A percentile compares a stretch with the other conserved stretches of the same genome.
Conservation (phyloP, 2,329 filamentous ascomycete genomes). For the Sclerotinia subarctica region DNA sequence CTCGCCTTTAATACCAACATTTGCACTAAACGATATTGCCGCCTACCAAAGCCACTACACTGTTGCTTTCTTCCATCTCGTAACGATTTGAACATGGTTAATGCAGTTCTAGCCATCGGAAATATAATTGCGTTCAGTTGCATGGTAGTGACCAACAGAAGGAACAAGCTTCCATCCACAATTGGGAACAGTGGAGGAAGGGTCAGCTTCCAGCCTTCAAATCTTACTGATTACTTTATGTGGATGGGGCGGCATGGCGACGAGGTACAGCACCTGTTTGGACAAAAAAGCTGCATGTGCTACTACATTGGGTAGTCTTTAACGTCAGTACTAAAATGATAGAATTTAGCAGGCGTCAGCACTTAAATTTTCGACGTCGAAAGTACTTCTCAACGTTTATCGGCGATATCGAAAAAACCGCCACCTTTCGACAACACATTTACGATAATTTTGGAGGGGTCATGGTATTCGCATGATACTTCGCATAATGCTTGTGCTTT, state of each 20-base stretch:
- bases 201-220: slow-evolving; percentile 19
- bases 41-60: slow-evolving; percentile 11
- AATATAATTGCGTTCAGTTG: slow-evolving; percentile 16
- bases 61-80: slow-evolving; percentile 8
- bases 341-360: slow-evolving; percentile 19
- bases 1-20: slow-evolving; percentile 20
- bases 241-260: slow-evolving; percentile 20
- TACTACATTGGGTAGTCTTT: slow-evolving; percentile 17
- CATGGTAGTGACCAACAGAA: slow-evolving; percentile 14
- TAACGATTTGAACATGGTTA: slow-evolving; percentile 13
- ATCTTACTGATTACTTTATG: slow-evolving; percentile 22
- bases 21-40: slow-evolving; percentile 14
- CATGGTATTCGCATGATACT: slow-evolving; percentile 19
- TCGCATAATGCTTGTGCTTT: slow-evolving; percentile 21
- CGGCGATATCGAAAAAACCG: slow-evolving; percentile 14
- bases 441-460: slow-evolving; percentile 20
- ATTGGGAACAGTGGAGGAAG: slow-evolving; percentile 18
- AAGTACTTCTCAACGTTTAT: slow-evolving; percentile 13
- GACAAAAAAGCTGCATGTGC: slow-evolving; percentile 16
- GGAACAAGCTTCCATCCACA: slow-evolving; percentile 13
- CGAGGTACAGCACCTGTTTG: slow-evolving; percentile 20
- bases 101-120: slow-evolving; percentile 10
- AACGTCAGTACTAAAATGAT: slow-evolving; percentile 17
- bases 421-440: slow-evolving; percentile 19
- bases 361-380: slow-evolving; percentile 19